Evolutionary conservation across 2,329 filamentous ascomycete genomes (phyloP).

Genomic region (Beauveria scarabaeidicola): DNA sequence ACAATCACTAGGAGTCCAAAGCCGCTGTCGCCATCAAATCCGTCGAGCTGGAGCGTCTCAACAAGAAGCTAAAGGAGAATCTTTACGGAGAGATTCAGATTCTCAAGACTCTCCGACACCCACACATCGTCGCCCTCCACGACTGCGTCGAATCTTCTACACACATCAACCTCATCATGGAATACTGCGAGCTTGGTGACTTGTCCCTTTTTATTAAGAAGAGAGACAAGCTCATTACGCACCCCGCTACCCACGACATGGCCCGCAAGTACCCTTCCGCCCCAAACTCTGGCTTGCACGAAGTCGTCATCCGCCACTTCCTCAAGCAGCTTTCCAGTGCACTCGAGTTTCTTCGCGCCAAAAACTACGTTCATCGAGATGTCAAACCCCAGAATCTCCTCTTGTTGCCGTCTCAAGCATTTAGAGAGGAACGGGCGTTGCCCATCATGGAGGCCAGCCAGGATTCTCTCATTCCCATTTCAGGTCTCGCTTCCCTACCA

Average conservation of each 20-base stretch:
- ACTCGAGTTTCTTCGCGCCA: slow-evolving; percentile 74
- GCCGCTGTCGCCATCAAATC: slow-evolving; percentile 93
- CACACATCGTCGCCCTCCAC: slow-evolving; percentile 93
- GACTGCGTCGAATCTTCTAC: slow-evolving; percentile 81
- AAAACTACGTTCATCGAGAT: slow-evolving; percentile 90
- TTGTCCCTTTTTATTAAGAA: slow-evolving; percentile 95
- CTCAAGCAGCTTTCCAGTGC: slow-evolving; percentile 91
- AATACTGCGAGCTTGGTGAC: slow-evolving; percentile 94
- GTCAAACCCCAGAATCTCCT: slow-evolving; percentile 96
- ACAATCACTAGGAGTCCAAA: slow-evolving; percentile 54
- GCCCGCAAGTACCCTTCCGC: slow-evolving; percentile 87
- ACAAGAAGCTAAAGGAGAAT: slow-evolving; percentile 94
- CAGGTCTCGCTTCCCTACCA: slow-evolving; percentile 74
- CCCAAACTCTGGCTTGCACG: slow-evolving; percentile 76
- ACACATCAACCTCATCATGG: slow-evolving; percentile 96
- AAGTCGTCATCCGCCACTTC: slow-evolving; percentile 94
- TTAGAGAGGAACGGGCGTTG: slow-evolving; percentile 42
- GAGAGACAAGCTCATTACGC: slow-evolving; percentile 68
- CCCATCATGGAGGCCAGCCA: slow-evolving; percentile 70
- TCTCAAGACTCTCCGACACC: slow-evolving; percentile 85
- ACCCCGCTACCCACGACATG: slow-evolving; percentile 80
- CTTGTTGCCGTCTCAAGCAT: slow-evolving; percentile 72
- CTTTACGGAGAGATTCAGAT: slow-evolving; percentile 94
- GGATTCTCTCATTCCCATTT: slow-evolving; percentile 70
- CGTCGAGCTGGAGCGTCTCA: slow-evolving; percentile 81